phyloP scores from a whole-genome alignment of 1,284 basidiomycete genomes.

The Mycosarcoma maydis region DNA sequence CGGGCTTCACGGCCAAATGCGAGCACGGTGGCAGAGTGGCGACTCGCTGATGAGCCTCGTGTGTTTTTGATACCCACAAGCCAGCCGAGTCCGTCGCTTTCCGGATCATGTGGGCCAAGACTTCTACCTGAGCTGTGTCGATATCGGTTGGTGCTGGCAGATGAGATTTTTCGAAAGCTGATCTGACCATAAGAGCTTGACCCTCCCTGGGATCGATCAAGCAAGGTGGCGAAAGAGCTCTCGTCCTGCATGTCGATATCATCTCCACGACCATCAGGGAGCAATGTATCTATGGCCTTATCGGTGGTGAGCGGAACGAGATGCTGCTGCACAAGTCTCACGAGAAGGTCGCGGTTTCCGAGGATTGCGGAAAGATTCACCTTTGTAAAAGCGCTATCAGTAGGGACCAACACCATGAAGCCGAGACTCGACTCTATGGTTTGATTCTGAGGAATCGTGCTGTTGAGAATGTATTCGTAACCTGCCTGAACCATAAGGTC shows the following conservation, averaged over 20 bases:
- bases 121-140: not conserved
- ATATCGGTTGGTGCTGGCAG: slow-evolving; percentile 11
- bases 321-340: slow-evolving; percentile 83
- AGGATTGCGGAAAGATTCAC: slow-evolving; percentile 84
- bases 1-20: slow-evolving; percentile 82
- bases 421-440: slow-evolving; percentile 5
- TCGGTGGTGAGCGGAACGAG: slow-evolving; percentile 75
- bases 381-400: slow-evolving; percentile 89
- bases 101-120: not conserved
- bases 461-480: slow-evolving; percentile 87
- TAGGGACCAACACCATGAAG: slow-evolving; percentile 78
- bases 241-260: slow-evolving; percentile 48
- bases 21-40: slow-evolving; percentile 78
- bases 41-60: slow-evolving; percentile 76
- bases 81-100: slow-evolving; percentile 71
- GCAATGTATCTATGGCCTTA: slow-evolving; percentile 22
- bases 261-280: slow-evolving; percentile 28
- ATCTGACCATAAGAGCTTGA: slow-evolving; percentile 51
- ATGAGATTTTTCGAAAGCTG: slow-evolving; percentile 44
- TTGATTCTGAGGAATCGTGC: slow-evolving; percentile 69
- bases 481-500: slow-evolving; percentile 73
- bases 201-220: slow-evolving; percentile 54
- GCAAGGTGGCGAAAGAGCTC: slow-evolving; percentile 43
- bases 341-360: slow-evolving; percentile 69
- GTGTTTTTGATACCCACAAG: slow-evolving; percentile 91